Conservation (phyloP, 495 filamentous ascomycete genomes). For the Penicillium cataractarum region DNA sequence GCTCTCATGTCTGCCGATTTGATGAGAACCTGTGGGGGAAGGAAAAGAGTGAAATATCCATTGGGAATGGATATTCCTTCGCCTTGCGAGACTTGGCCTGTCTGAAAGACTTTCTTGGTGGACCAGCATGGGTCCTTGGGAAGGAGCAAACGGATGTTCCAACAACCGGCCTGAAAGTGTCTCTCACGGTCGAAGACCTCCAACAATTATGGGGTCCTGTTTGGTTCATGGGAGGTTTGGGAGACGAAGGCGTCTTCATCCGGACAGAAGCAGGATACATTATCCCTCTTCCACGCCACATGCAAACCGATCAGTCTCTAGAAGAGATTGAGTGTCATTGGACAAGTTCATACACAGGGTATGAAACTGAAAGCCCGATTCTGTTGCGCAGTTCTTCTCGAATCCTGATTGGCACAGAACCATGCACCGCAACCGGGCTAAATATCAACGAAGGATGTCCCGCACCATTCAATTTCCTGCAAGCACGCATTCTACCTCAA, state of each 20-base stretch:
- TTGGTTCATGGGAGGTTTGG: neutral
- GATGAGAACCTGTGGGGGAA: conserved; percentile 8
- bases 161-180: neutral
- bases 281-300: conserved; percentile 7
- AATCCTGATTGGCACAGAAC: conserved; percentile 14
- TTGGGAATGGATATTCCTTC: conserved; percentile 10
- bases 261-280: conserved; percentile 17
- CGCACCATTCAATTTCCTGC: conserved; percentile 1
- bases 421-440: neutral
- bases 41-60: neutral
- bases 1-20: conserved; percentile 15
- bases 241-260: neutral
- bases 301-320: neutral
- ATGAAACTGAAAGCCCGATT: neutral
- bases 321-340: conserved; percentile 13
- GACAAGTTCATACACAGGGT: neutral
- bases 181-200: conserved; percentile 8
- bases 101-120: conserved; percentile 11
- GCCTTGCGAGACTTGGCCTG: conserved; percentile 9
- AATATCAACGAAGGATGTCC: conserved; percentile 3
- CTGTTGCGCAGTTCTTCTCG: neutral
- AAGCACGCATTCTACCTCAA: neutral
- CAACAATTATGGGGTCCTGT: conserved; percentile 16
- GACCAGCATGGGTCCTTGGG: conserved; percentile 7
- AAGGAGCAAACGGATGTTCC: neutral